Evolutionary conservation across 768 basidiomycete genomes (phyloP).

Genomic region (Phylloporus rhodoxanthus): DNA sequence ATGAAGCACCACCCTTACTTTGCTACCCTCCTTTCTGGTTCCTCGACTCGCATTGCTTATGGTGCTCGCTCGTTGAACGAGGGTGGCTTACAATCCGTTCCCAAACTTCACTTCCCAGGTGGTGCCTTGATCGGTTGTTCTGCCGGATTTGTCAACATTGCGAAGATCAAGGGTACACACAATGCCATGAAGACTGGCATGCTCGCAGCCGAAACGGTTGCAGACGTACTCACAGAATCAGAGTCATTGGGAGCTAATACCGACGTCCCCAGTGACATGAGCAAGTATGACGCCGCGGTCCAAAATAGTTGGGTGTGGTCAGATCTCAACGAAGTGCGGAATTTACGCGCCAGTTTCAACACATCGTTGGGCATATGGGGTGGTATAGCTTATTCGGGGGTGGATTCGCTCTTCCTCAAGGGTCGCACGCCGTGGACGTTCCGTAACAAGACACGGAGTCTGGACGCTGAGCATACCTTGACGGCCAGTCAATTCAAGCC

Average conservation of each 20-base stretch:
- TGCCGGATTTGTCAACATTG: slow-evolving; percentile 92
- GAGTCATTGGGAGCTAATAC: slow-evolving; percentile 1
- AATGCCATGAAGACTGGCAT: slow-evolving; percentile 99
- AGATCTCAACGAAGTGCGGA: slow-evolving; percentile 86
- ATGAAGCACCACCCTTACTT: slow-evolving; percentile 98
- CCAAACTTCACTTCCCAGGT: slow-evolving; percentile 83
- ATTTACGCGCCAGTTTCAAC: slow-evolving; percentile 85
- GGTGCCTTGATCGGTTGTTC: slow-evolving; percentile 93
- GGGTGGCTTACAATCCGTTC: slow-evolving; percentile 89
- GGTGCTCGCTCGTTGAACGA: slow-evolving; percentile 88
- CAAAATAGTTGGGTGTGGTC: slow-evolving; percentile 77
- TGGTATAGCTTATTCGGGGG: slow-evolving; percentile 81
- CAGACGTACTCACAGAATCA: slow-evolving; percentile 44
- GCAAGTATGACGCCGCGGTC: slow-evolving; percentile 62
- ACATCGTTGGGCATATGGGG: slow-evolving; percentile 77
- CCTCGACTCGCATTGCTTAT: slow-evolving; percentile 76
- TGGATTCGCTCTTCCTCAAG: slow-evolving; percentile 79
- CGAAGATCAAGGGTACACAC: slow-evolving; percentile 98
- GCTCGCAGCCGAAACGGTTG: slow-evolving; percentile 90
- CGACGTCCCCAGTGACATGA: slow-evolving; percentile 50
- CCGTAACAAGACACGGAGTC: slow-evolving; percentile 46
- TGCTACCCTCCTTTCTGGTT: slow-evolving; percentile 67
- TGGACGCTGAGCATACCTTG: slow-evolving; percentile 69
- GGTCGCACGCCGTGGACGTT: slow-evolving; percentile 94
- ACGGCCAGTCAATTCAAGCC: slow-evolving; percentile 60